A percentile compares a stretch with the other conserved stretches of the same genome.
Evolutionary conservation across 2,329 filamentous ascomycete genomes (phyloP).

Genomic region (Fusarium musae): DNA sequence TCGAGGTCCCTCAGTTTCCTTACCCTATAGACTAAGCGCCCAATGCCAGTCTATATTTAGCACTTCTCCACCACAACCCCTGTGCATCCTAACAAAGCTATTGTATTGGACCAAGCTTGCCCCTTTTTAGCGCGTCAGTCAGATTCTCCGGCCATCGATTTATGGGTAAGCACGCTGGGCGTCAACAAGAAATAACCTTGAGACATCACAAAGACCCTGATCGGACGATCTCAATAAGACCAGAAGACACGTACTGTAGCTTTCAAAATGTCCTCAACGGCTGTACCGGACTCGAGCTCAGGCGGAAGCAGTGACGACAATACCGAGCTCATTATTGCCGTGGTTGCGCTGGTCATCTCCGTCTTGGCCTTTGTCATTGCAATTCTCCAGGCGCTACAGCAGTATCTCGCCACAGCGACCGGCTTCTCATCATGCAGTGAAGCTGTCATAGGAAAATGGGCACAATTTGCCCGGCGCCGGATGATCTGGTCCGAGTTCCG

Average conservation of each 20-base stretch:
- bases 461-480: conserved; percentile 46
- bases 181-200: not conserved
- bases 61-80: not conserved
- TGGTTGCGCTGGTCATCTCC: conserved; percentile 55
- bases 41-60: not conserved
- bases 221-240: not conserved
- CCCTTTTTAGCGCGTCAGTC: not conserved
- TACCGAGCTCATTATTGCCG: conserved; percentile 48
- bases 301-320: conserved; percentile 8
- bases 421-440: conserved; percentile 54
- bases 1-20: too few species aligned
- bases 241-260: too few species aligned
- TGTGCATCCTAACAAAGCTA: not conserved
- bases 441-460: conserved; percentile 55
- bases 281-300: not conserved
- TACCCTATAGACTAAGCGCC: not conserved
- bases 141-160: not conserved
- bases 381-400: conserved; percentile 53
- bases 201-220: not conserved
- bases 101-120: not conserved
- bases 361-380: conserved; percentile 54
- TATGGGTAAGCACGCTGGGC: not conserved
- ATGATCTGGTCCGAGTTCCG: conserved; percentile 53
- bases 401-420: conserved; percentile 55
- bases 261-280: conserved; percentile 3